Evolutionary conservation across 768 basidiomycete genomes (phyloP).

Genomic region (Pleurotus giganteus): DNA sequence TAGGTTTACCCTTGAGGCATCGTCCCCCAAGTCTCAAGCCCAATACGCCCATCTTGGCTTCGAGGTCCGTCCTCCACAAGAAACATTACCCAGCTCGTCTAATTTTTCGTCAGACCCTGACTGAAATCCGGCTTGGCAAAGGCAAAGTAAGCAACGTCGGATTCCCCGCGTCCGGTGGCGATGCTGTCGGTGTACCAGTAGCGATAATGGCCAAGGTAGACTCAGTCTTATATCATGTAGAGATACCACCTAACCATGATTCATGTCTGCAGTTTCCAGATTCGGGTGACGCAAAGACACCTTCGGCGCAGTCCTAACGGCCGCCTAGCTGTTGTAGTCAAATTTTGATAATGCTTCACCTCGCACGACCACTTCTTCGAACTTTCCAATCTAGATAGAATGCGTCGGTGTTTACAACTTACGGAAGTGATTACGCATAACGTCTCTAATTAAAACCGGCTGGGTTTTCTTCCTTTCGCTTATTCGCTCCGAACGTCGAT

Average conservation of each 20-base stretch:
- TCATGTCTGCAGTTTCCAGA: background rate
- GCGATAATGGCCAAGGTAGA: constrained; percentile 10
- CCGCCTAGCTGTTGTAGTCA: no score
- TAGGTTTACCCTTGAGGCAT: constrained; percentile 13
- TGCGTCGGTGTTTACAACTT: no score
- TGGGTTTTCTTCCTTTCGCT: background rate
- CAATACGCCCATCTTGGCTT: constrained; percentile 13
- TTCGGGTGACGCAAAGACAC: background rate
- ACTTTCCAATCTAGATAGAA: no score
- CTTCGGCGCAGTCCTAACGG: no score
- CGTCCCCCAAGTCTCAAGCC: constrained; percentile 6
- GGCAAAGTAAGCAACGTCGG: background rate
- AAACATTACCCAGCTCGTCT: background rate
- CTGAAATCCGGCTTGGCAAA: background rate
- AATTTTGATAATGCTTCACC: no score
- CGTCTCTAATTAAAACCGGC: background rate
- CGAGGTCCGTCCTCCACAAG: constrained; percentile 10
- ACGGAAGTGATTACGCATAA: no score
- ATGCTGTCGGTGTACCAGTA: constrained; percentile 3
- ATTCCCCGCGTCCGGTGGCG: background rate
- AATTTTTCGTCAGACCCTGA: background rate
- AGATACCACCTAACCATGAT: background rate
- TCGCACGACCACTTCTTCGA: no score
- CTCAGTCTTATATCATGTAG: background rate
- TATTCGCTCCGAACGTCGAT: no score